Evolutionary conservation across 2,329 filamentous ascomycete genomes (phyloP), one percentile per base, ranked within the genome.

Genomic region (Madurella mycetomatis): DNA sequence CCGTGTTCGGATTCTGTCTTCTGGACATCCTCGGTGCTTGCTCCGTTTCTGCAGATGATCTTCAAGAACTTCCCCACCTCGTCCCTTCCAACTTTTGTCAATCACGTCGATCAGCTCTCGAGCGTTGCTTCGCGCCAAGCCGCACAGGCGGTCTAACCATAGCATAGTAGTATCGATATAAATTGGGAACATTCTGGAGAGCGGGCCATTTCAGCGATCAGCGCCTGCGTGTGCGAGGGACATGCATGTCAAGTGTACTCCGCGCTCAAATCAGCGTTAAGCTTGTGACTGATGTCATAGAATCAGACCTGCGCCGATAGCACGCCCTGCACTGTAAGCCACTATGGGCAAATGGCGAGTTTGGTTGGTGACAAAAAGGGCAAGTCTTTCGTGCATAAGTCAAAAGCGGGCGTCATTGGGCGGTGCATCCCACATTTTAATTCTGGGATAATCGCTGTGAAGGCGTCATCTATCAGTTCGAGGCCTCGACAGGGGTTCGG

Each of bases 151-250:
- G 25, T 25, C 12, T 7, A 37, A n/a, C n/a, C n/a, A n/a, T n/a
- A n/a, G n/a, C n/a, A n/a, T n/a, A n/a, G n/a, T n/a, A n/a, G n/a
- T n/a, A n/a, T n/a, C n/a, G n/a, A n/a, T 12, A 42, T 49, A 37
- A 41, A 54, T 54, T 25, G 34, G 53, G 53, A 54, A 51, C 53
- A 47, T 48, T 54, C 50, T 54, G 53, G 53, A 47, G 53, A 45
- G 41, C 53, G 51, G 48, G 48, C 48, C 40, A 45, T 37, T 49
- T 49, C 53, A 49, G 32, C 34, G 47, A 54, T 54, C 51, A 32
- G 40, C 40, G 31, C 17, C 44, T 30, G 32, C 16, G 25, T 37
- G 49, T 41, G 49, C 43, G 37, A 52, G 25, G 25, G 25, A 25
- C 25, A 25, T 7, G 25, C 25, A 25, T 25, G n/a, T n/a, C n/a